phyloP scores from a whole-genome alignment of 2,329 filamentous ascomycete genomes.

The Scorias spongiosa region DNA sequence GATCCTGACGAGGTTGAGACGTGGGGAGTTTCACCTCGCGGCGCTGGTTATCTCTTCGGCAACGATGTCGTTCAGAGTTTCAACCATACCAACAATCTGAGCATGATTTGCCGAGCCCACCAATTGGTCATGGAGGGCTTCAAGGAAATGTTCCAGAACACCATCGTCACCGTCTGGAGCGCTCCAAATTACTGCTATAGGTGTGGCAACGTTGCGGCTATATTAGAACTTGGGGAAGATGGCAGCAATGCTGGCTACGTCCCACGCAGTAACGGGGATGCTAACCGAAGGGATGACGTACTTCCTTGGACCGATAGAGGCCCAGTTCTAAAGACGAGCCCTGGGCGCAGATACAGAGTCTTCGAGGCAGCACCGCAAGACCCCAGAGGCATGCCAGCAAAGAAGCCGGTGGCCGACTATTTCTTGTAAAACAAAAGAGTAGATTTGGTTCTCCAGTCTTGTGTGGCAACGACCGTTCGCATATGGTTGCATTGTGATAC shows the following conservation, averaged over 20 bases:
- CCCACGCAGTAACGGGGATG: slow-evolving; percentile 51
- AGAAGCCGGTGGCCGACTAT: slow-evolving; percentile 96
- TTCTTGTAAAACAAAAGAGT: slow-evolving; percentile 43
- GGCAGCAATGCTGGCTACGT: slow-evolving; percentile 36
- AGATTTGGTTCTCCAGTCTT: not conserved
- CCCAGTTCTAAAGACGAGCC: slow-evolving; percentile 39
- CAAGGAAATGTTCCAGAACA: slow-evolving; percentile 96
- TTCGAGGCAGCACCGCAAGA: slow-evolving; percentile 97
- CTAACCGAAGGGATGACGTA: slow-evolving; percentile 30
- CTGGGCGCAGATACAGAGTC: slow-evolving; percentile 79
- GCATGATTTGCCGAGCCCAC: slow-evolving; percentile 82
- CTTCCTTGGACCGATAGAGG: slow-evolving; percentile 26
- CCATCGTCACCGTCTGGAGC: slow-evolving; percentile 87
- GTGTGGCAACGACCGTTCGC: no score
- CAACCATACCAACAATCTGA: slow-evolving; percentile 86
- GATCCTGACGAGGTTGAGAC: slow-evolving; percentile 96
- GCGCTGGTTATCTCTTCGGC: slow-evolving; percentile 90
- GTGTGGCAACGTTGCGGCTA: slow-evolving; percentile 57
- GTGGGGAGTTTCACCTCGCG: slow-evolving; percentile 86
- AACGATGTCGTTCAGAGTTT: slow-evolving; percentile 91
- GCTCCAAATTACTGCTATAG: slow-evolving; percentile 26
- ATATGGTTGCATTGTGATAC: not conserved
- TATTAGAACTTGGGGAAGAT: slow-evolving; percentile 84
- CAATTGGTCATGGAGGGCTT: slow-evolving; percentile 99
- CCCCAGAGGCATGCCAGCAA: slow-evolving; percentile 91